Evolutionary conservation across 371 early-diverging fungal species (phyloP), one percentile per base, ranked within the genome.

Genomic region (Mucor mucedo): DNA sequence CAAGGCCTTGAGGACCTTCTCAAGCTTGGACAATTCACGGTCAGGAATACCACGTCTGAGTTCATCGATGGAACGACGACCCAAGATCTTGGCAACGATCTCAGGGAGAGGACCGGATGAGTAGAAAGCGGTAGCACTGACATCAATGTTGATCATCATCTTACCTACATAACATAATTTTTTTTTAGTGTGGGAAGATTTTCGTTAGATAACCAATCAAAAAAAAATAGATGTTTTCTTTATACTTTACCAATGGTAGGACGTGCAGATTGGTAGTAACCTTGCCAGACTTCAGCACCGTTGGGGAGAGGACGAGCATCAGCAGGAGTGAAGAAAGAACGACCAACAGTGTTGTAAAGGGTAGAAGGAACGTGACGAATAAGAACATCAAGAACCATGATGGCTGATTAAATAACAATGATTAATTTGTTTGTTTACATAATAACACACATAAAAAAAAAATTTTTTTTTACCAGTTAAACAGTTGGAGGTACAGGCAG

Each of bases 221-320:
- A 44, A 42, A 44, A 62, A 45, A 45, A 28, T n/a, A 9, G 11
- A 50, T 41, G 2, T 35, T 21, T 44, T 45, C 54, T 32, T 42
- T 52, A 8, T 28, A 14, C 74, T 57, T 71, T 78, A 71, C 91
- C 89, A 4, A 78, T 54, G 32, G 90, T 83, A 5, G 97, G 92
- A n/a, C 91, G 84, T 44, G 94, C 87, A 10, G 93, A 91, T 70
- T 95, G 95, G 60, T 93, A 94, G 76, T 90, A 94, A 21, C 98
- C 98, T 67, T 90, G 90, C 96, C 97, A 95, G 33, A 95, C 88
- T 78, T 95, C 95, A 39, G 92, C 85, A 54, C 95, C 96, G 44
- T 93, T 93, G 40, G 82, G 84, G 28, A 88, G 84, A 5, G 77
- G 53, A n/a, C 77, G 70, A 2, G 85, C 75, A 38, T 89, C 87